These are phyloP conservation scores for Amanita polypyramis DNA, from an alignment of 768 basidiomycete genomes.

Conservation along the genomic window DNA sequence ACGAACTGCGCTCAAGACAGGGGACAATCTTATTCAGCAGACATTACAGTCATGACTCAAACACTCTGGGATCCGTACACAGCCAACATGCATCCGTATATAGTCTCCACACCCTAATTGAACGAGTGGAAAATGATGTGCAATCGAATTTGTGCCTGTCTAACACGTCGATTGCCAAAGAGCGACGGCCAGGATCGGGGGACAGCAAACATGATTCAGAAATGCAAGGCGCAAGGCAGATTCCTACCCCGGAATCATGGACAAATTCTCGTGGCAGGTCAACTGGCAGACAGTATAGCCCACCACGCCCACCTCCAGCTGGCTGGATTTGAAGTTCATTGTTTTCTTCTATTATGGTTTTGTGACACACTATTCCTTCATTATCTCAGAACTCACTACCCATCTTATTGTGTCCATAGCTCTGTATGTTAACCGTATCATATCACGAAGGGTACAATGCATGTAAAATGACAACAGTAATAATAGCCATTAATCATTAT, in stretches of 20 bases:
- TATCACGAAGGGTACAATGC: background rate
- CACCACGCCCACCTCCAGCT: slow-evolving; percentile 25
- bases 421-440: background rate
- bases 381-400: slow-evolving; percentile 2
- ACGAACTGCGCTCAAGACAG: slow-evolving; percentile 50
- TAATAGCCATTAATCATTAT: slow-evolving; percentile 4
- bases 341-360: background rate
- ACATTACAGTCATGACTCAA: slow-evolving; percentile 18
- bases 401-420: background rate
- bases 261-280: slow-evolving; percentile 21
- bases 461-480: background rate
- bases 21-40: slow-evolving; percentile 32
- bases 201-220: slow-evolving; percentile 10
- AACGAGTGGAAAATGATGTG: slow-evolving; percentile 32
- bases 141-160: slow-evolving; percentile 9
- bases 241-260: slow-evolving; percentile 38
- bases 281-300: slow-evolving; percentile 17
- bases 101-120: slow-evolving; percentile 52
- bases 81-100: slow-evolving; percentile 46
- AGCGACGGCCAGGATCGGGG: slow-evolving; percentile 11
- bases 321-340: slow-evolving; percentile 35
- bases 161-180: slow-evolving; percentile 11
- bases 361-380: background rate
- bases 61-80: slow-evolving; percentile 26
- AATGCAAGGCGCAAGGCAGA: slow-evolving; percentile 18